phyloP scores from a whole-genome alignment of 176 grass and related monocot genomes.

The Aegilops bicornis region DNA sequence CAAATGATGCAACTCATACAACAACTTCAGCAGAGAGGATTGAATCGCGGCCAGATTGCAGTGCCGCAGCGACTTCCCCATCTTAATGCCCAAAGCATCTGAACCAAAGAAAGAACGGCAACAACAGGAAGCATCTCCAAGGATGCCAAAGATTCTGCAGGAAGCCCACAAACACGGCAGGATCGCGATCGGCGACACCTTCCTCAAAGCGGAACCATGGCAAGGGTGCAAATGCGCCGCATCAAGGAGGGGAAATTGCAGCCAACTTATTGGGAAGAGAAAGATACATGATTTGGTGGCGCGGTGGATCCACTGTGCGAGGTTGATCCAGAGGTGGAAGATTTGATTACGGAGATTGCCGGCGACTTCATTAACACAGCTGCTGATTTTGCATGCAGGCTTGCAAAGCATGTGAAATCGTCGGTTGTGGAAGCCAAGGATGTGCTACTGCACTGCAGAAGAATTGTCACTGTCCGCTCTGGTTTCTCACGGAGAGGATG shows the following conservation, averaged over 20 bases:
- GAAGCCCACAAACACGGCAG: conserved; percentile 43
- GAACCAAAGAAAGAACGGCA: conserved; percentile 51
- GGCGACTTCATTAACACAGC: conserved; percentile 92
- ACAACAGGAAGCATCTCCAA: conserved; percentile 74
- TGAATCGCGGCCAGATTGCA: conserved; percentile 54
- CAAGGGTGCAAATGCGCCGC: conserved; percentile 49
- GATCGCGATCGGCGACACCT: conserved; percentile 62
- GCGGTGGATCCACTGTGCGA: conserved; percentile 73
- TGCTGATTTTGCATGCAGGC: conserved; percentile 66
- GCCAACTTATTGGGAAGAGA: conserved; percentile 80
- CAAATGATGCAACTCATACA: conserved; percentile 60
- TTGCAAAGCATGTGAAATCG: conserved; percentile 95
- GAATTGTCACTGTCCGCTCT: conserved; percentile 79
- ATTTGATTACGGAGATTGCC: conserved; percentile 69
- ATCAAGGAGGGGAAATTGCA: conserved; percentile 58
- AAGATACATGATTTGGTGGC: conserved; percentile 92
- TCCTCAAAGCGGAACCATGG: conserved; percentile 38
- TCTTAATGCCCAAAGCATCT: conserved; percentile 39
- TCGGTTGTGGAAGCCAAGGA: conserved; percentile 85
- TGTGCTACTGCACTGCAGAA: conserved; percentile 81
- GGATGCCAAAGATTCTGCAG: too few species aligned
- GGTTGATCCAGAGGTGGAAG: conserved; percentile 76
- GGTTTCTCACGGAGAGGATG: conserved; percentile 82
- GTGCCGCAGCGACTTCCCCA: conserved; percentile 66
- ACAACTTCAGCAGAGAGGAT: conserved; percentile 60